These are phyloP conservation scores for Dendrobium huoshanense DNA, from an alignment of 106 monocot species.

Conservation along the genomic window DNA sequence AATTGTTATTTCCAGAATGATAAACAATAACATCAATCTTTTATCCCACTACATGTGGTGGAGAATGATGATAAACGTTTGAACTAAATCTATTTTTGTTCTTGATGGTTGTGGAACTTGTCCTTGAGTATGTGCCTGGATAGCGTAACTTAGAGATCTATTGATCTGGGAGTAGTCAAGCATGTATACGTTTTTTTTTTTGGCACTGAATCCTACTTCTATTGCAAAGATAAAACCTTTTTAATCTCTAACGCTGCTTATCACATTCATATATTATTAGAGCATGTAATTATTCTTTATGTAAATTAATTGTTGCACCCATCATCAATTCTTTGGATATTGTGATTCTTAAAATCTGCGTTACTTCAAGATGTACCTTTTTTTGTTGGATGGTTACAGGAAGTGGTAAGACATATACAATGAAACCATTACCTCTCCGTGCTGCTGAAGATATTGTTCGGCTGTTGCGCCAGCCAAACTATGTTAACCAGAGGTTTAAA, in stretches of 20 bases:
- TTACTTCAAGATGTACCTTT: not conserved
- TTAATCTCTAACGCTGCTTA: not conserved
- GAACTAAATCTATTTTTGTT: too few relatives aligned
- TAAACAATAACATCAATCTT: too few relatives aligned
- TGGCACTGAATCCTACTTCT: too few relatives aligned
- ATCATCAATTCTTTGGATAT: not conserved
- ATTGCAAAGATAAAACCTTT: not conserved
- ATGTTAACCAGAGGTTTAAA: constrained; percentile 54
- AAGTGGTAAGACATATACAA: constrained; percentile 87
- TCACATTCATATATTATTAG: not conserved
- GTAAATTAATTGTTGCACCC: not conserved
- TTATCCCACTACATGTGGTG: too few relatives aligned
- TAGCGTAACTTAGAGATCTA: too few relatives aligned
- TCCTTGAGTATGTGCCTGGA: too few relatives aligned
- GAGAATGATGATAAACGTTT: not conserved
- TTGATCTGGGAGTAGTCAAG: too few relatives aligned
- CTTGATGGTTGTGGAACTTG: too few relatives aligned
- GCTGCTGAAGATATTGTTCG: constrained; percentile 65
- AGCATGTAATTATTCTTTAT: not conserved
- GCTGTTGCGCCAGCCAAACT: constrained; percentile 40
- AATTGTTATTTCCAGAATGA: not conserved
- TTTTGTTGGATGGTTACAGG: constrained; percentile 31
- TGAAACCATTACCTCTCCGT: constrained; percentile 81
- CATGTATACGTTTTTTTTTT: too few relatives aligned
- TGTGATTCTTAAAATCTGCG: not conserved